Percentiles rank a stretch among this genome's conserved stretches.
These are phyloP conservation scores for Yamadazyma sp. DNA, from an alignment of 1,139 yeast genomes.

Conservation along the genomic window DNA sequence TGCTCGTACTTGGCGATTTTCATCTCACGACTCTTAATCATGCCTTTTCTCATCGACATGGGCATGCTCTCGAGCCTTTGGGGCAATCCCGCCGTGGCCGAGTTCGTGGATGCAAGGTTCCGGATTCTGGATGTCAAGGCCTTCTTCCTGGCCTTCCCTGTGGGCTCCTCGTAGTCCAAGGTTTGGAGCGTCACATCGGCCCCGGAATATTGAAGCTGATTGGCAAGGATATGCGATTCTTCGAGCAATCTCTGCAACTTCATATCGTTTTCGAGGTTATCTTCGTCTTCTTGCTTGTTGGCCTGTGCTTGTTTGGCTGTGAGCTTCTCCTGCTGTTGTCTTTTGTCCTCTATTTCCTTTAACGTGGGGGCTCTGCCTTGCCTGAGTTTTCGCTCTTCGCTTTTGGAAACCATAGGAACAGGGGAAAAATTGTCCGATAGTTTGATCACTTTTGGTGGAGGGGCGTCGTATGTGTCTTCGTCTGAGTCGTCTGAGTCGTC, in stretches of 20 bases:
- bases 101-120: slow-evolving; percentile 52
- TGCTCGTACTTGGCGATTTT: slow-evolving; percentile 61
- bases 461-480: slow-evolving; percentile 27
- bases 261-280: slow-evolving; percentile 73
- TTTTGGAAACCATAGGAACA: slow-evolving; percentile 24
- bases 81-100: slow-evolving; percentile 38
- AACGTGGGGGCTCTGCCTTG: slow-evolving; percentile 46
- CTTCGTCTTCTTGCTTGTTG: slow-evolving; percentile 38
- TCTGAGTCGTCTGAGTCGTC: slow-evolving; percentile 3
- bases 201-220: slow-evolving; percentile 59
- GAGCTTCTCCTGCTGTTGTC: slow-evolving; percentile 20
- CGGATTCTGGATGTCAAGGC: slow-evolving; percentile 70
- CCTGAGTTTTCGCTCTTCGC: slow-evolving; percentile 33
- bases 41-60: slow-evolving; percentile 83
- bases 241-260: slow-evolving; percentile 77
- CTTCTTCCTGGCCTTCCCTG: slow-evolving; percentile 78
- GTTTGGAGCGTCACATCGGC: slow-evolving; percentile 75
- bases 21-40: slow-evolving; percentile 57
- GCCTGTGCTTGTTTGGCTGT: slow-evolving; percentile 29
- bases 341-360: slow-evolving; percentile 31
- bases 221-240: slow-evolving; percentile 84
- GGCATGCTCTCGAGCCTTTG: slow-evolving; percentile 75
- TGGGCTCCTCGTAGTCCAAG: slow-evolving; percentile 64
- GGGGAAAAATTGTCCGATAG: slow-evolving; percentile 25
- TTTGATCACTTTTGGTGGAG: slow-evolving; percentile 35